phyloP scores from a whole-genome alignment of 2,329 filamentous ascomycete species.

The Cordyceps farinosa region DNA sequence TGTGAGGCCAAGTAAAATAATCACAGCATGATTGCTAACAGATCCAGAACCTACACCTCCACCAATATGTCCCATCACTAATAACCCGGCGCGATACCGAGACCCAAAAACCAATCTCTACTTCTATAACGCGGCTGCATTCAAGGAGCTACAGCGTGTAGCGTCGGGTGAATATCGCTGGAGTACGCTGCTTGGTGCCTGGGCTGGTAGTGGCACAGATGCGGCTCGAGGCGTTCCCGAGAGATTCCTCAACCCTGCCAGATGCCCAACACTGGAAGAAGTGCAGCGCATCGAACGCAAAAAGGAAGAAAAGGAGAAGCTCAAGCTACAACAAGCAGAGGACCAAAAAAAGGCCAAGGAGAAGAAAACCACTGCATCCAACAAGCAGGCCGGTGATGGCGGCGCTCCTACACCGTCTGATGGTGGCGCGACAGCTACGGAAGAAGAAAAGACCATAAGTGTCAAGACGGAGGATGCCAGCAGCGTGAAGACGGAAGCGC shows the following conservation, averaged over 20 bases:
- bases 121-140: slow-evolving; percentile 76
- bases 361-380: neutral
- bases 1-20: slow-evolving; percentile 16
- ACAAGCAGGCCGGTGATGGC: neutral
- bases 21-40: neutral
- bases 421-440: neutral
- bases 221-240: slow-evolving; percentile 76
- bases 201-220: slow-evolving; percentile 65
- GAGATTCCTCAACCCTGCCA: slow-evolving; percentile 56
- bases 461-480: neutral
- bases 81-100: slow-evolving; percentile 73
- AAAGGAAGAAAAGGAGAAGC: slow-evolving; percentile 22
- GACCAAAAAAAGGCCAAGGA: slow-evolving; percentile 21
- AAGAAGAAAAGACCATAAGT: neutral
- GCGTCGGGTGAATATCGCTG: slow-evolving; percentile 72
- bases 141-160: slow-evolving; percentile 75
- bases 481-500: neutral
- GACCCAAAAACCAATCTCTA: slow-evolving; percentile 81
- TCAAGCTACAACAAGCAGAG: slow-evolving; percentile 16
- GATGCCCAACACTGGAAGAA: slow-evolving; percentile 20
- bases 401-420: neutral
- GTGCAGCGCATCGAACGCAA: slow-evolving; percentile 24
- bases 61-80: slow-evolving; percentile 76
- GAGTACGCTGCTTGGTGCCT: slow-evolving; percentile 77
- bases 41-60: slow-evolving; percentile 46